Evolutionary conservation across 139 green algal species (phyloP).

Genomic region (Asterochloris sp.): DNA sequence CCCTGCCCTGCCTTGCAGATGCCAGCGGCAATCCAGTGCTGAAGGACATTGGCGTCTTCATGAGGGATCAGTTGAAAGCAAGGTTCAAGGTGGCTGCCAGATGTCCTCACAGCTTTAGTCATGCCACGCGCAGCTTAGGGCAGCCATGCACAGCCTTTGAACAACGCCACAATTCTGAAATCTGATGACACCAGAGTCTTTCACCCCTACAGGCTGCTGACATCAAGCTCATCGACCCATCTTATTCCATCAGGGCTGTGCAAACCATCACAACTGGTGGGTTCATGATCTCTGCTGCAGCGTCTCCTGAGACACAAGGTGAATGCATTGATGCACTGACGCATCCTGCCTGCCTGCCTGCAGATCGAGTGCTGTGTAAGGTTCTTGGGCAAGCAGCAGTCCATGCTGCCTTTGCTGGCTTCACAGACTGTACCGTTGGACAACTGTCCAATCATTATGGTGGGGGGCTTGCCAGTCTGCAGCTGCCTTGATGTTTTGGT

Average conservation of each 20-base stretch:
- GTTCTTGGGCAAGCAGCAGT: constrained; percentile 90
- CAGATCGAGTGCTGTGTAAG: constrained; percentile 91
- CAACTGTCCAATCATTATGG: constrained; percentile 75
- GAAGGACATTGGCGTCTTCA: constrained; percentile 80
- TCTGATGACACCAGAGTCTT: background rate
- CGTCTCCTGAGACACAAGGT: too few relatives aligned
- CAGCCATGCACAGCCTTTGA: constrained; percentile 3
- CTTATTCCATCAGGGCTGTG: constrained; percentile 96
- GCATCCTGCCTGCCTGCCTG: too few relatives aligned
- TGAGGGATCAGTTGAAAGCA: constrained; percentile 76
- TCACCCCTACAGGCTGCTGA: constrained; percentile 51
- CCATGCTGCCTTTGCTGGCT: constrained; percentile 93
- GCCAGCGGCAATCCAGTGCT: constrained; percentile 87
- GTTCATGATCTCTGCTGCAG: too few relatives aligned
- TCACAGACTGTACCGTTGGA: constrained; percentile 88
- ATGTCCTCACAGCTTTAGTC: background rate
- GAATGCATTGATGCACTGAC: too few relatives aligned
- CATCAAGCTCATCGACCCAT: constrained; percentile 95
- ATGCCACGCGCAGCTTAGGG: background rate
- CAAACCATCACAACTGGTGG: constrained; percentile 68
- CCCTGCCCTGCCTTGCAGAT: constrained; percentile 43
- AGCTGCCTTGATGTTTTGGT: too few relatives aligned
- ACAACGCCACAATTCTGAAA: background rate
- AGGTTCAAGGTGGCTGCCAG: constrained; percentile 50
- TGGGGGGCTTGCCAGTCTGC: background rate